These are phyloP conservation scores for Fusarium miscanthi DNA, from an alignment of 2,329 filamentous ascomycete genomes.

Conservation along the genomic window DNA sequence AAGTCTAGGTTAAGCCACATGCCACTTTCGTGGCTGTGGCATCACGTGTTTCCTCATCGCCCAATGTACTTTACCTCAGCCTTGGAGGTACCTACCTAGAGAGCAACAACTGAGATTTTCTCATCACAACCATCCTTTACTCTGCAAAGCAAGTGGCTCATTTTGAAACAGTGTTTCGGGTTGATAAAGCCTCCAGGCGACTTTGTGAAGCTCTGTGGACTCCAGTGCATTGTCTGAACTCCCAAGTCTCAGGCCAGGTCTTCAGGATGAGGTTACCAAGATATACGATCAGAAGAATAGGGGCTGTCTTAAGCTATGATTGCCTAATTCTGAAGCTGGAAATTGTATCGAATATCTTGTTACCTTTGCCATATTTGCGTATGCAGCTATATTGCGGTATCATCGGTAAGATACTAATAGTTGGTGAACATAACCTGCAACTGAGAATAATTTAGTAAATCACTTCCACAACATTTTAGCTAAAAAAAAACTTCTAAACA, in stretches of 20 bases:
- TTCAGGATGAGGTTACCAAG: conserved; percentile 3
- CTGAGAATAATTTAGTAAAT: background rate
- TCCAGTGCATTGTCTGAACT: background rate
- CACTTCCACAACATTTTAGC: background rate
- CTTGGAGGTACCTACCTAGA: background rate
- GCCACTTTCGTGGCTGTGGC: background rate
- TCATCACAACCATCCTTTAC: background rate
- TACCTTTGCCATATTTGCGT: background rate
- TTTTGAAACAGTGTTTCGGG: conserved; percentile 10
- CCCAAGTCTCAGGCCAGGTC: conserved; percentile 18
- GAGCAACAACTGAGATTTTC: background rate
- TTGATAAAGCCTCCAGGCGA: background rate
- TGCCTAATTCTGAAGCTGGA: background rate
- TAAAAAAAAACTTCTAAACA: background rate
- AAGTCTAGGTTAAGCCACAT: background rate
- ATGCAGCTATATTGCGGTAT: background rate
- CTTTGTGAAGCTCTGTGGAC: background rate
- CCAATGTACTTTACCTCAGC: background rate
- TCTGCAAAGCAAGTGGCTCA: background rate
- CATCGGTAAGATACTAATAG: too few relatives aligned
- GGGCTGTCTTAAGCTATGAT: conserved; percentile 28
- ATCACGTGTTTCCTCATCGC: conserved; percentile 27
- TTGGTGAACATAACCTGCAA: background rate
- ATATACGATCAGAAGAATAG: conserved; percentile 11
- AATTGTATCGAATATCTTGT: background rate